These are phyloP conservation scores for Aspergillus latus DNA, from an alignment of 2,329 filamentous ascomycete genomes.

Conservation along the genomic window DNA sequence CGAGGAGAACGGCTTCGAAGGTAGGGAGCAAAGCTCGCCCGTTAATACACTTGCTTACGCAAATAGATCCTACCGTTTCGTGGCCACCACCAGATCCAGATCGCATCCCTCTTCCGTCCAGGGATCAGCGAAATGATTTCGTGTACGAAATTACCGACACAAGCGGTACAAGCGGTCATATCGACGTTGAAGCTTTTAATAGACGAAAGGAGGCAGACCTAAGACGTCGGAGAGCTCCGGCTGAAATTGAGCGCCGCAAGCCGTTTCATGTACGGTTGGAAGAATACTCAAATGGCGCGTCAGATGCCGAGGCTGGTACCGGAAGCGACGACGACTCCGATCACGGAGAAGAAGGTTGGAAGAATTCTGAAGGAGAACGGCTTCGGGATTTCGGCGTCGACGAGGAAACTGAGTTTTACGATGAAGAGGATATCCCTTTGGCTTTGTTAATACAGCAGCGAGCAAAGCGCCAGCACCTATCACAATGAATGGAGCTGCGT, in stretches of 20 bases:
- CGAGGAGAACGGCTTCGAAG: slow-evolving; percentile 62
- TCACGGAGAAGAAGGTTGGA: slow-evolving; percentile 62
- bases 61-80: slow-evolving; percentile 35
- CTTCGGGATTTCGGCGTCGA: slow-evolving; percentile 65
- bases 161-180: slow-evolving; percentile 29
- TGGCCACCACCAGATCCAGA: slow-evolving; percentile 54
- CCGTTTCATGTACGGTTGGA: slow-evolving; percentile 44
- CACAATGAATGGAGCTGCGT: not conserved
- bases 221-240: slow-evolving; percentile 40
- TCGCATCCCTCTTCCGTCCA: slow-evolving; percentile 43
- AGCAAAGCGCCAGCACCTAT: slow-evolving; percentile 15
- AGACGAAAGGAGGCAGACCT: slow-evolving; percentile 55
- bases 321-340: slow-evolving; percentile 25
- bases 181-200: slow-evolving; percentile 55
- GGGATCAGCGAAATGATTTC: slow-evolving; percentile 7
- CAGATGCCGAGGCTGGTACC: slow-evolving; percentile 18
- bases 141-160: slow-evolving; percentile 29
- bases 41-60: slow-evolving; percentile 3
- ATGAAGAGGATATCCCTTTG: slow-evolving; percentile 62
- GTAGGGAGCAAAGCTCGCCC: slow-evolving; percentile 29
- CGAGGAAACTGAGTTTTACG: slow-evolving; percentile 64
- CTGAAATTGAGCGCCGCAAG: slow-evolving; percentile 38
- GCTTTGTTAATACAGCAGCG: slow-evolving; percentile 52
- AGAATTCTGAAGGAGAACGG: slow-evolving; percentile 62
- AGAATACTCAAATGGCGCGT: slow-evolving; percentile 17